Evolutionary conservation across 2,329 filamentous ascomycete species (phyloP).

Genomic region (Aspergillus fumigatus): DNA sequence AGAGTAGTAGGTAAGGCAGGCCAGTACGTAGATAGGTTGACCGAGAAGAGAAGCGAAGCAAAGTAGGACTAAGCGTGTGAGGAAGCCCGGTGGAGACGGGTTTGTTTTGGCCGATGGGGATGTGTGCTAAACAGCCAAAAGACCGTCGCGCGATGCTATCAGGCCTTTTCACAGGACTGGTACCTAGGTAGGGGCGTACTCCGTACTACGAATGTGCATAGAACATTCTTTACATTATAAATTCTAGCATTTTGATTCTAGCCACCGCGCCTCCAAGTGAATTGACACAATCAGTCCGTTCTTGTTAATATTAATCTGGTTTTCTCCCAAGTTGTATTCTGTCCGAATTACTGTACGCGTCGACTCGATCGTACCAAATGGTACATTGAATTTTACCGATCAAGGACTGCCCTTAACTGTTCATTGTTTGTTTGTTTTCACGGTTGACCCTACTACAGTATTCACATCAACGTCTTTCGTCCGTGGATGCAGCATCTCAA

Average conservation of each 20-base stretch:
- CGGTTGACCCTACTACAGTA: not conserved
- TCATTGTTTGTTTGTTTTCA: not conserved
- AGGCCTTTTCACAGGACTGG: slow-evolving; percentile 13
- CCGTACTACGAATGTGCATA: slow-evolving; percentile 12
- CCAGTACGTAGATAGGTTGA: slow-evolving; percentile 8
- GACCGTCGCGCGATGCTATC: slow-evolving; percentile 25
- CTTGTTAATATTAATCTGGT: not conserved
- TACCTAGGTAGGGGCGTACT: slow-evolving; percentile 1
- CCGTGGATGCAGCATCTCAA: not conserved
- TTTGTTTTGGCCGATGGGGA: slow-evolving; percentile 33
- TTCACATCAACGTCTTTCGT: not conserved
- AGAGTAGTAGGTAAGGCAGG: slow-evolving; percentile 8
- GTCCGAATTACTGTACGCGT: not conserved
- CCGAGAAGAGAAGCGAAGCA: slow-evolving; percentile 12
- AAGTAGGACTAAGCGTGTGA: slow-evolving; percentile 19
- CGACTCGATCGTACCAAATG: not conserved
- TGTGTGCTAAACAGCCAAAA: slow-evolving; percentile 34
- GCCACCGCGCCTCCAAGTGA: not conserved
- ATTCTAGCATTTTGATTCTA: not conserved
- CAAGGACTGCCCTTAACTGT: not conserved
- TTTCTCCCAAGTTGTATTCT: not conserved
- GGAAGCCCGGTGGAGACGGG: slow-evolving; percentile 30
- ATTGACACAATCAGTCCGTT: not conserved
- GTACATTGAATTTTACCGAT: not conserved
- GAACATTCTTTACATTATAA: slow-evolving; percentile 5